phyloP scores from a whole-genome alignment of 1,284 basidiomycete species.

The Apiotrichum akiyoshidainum region DNA sequence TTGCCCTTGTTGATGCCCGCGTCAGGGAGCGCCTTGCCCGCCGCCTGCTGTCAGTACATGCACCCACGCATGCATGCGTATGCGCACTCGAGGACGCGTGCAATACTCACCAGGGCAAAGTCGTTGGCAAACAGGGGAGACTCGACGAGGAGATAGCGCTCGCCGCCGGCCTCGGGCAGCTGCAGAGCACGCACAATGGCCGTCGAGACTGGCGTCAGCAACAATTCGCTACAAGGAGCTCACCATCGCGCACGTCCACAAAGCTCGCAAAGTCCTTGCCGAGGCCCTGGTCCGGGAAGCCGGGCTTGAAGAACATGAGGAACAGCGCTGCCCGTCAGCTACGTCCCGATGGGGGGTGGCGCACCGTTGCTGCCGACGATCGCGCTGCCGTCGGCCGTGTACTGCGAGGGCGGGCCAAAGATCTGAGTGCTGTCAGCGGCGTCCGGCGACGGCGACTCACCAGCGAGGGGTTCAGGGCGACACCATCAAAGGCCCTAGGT shows the following conservation, averaged over 20 bases:
- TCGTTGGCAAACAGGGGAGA: constrained; percentile 45
- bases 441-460: not conserved
- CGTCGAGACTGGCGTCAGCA: constrained; percentile 4
- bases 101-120: constrained; percentile 19
- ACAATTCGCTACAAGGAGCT: no score
- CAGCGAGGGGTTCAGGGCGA: constrained; percentile 9
- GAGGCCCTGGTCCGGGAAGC: not conserved
- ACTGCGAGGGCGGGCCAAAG: constrained; percentile 2
- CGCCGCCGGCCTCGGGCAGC: constrained; percentile 53
- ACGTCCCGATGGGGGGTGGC: no score
- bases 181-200: constrained; percentile 4
- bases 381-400: not conserved
- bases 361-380: not conserved
- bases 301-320: constrained; percentile 1
- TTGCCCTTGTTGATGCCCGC: constrained; percentile 5
- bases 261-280: not conserved
- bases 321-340: not conserved
- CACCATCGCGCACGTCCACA: constrained; percentile 15
- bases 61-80: no score
- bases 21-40: not conserved
- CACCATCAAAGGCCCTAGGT: constrained; percentile 10
- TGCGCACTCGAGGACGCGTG: no score
- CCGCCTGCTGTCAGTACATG: not conserved
- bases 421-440: not conserved
- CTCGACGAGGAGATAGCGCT: constrained; percentile 58